Evolutionary conservation across 2,329 filamentous ascomycete species (phyloP), one percentile per base, ranked within the genome.

Genomic region (Curvularia eragrostidis): DNA sequence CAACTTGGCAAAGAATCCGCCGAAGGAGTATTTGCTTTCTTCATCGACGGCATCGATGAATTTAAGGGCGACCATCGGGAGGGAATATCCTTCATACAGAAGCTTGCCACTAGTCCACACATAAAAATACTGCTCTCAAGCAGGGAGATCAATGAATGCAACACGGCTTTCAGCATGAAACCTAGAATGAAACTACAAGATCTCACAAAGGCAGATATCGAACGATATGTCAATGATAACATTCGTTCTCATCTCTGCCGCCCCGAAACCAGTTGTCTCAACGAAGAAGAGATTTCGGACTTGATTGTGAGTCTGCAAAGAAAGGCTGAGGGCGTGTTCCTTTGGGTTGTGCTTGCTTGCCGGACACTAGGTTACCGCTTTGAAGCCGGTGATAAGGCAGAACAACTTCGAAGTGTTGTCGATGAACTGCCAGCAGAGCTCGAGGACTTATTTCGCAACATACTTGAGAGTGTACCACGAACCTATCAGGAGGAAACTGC

Each of bases 11-110:
- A 18, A 7, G 2, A 28, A 21, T 21, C 21, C 1, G 39, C 50
- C 3, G 10, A 19, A 1, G 50, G 50, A 4, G 42, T 41, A 9
- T 53, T 39, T n/a, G 50, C 42, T 10, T 47, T 53, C 4, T 47
- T 53, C 50, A 53, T 53, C 6, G 50, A 53, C 8, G 50, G 42
- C 5, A 42, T 53, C 23, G 50, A 53, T 6, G 50, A 53, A 6
- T 53, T 53, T 5, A 47, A 23, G 8, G 50, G 50, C 50, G 47
- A 30, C 15, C 12, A 53, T 13, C 32, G 23, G 19, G 41, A 47
- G 1, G 50, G 50, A 0, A 53, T 53, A 28, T 38, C n/a, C 0
- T 53, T 53, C n/a, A 36, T 47, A 5, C 23, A 47, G 26, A 28
- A 24, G 3, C 21, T 47, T 6, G 19, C 10, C 2, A 9, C 23